phyloP scores from a whole-genome alignment of 768 basidiomycete genomes.

The Auriculariales sp. region DNA sequence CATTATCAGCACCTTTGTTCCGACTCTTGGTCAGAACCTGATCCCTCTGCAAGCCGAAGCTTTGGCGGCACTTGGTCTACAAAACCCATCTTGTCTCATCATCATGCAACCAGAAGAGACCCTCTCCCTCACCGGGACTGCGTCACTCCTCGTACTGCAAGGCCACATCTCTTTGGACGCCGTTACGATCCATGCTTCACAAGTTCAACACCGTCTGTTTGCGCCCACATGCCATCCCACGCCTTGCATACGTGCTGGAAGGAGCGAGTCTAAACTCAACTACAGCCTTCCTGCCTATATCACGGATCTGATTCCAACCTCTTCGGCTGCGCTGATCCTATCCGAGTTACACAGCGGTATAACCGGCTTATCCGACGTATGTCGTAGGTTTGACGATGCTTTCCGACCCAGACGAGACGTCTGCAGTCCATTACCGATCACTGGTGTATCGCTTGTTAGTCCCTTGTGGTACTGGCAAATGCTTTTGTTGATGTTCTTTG shows the following conservation, averaged over 20 bases:
- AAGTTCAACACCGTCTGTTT: conserved; percentile 37
- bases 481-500: neutral
- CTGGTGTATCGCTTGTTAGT: conserved; percentile 32
- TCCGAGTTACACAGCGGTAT: conserved; percentile 45
- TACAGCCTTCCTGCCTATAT: conserved; percentile 5
- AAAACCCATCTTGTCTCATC: conserved; percentile 16
- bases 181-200: conserved; percentile 17
- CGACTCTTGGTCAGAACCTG: conserved; percentile 28
- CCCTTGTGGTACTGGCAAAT: conserved; percentile 24
- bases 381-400: conserved; percentile 43
- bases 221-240: conserved; percentile 72
- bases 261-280: neutral
- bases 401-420: conserved; percentile 36
- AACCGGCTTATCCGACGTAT: conserved; percentile 50
- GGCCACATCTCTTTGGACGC: conserved; percentile 50
- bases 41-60: conserved; percentile 31
- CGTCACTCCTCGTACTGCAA: conserved; percentile 42
- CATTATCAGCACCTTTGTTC: conserved; percentile 35
- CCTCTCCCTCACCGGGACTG: conserved; percentile 56
- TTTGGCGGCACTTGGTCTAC: conserved; percentile 15
- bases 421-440: conserved; percentile 20
- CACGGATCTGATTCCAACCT: conserved; percentile 10
- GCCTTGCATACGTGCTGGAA: conserved; percentile 29
- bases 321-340: conserved; percentile 27
- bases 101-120: conserved; percentile 33